phyloP scores from a whole-genome alignment of 2,329 filamentous ascomycete genomes.

The Aphanoascus verrucosus region DNA sequence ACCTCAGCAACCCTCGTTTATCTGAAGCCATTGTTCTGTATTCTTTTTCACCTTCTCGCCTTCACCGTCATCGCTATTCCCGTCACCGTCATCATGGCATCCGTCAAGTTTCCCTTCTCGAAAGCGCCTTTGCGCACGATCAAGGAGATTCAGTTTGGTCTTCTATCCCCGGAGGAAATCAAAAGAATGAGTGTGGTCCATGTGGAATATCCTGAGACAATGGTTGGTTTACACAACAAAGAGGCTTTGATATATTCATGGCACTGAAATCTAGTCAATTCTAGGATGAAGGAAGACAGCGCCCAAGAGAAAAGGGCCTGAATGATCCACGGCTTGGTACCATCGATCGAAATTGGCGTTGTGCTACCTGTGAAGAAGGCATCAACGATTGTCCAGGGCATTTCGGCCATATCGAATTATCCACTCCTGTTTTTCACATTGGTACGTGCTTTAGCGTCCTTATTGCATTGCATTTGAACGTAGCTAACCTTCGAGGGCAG shows the following conservation, averaged over 20 bases:
- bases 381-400: conserved; percentile 96
- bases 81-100: conserved; percentile 60
- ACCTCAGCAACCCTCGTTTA: background rate
- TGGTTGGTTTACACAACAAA: conserved; percentile 44
- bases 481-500: conserved; percentile 35
- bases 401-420: conserved; percentile 97
- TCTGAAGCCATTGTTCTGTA: background rate
- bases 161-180: conserved; percentile 96
- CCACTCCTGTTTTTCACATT: conserved; percentile 87
- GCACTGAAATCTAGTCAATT: conserved; percentile 18
- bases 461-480: background rate
- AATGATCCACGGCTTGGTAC: conserved; percentile 95
- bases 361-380: conserved; percentile 89
- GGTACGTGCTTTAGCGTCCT: conserved; percentile 37
- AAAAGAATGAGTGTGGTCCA: conserved; percentile 97
- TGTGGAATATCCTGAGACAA: conserved; percentile 96
- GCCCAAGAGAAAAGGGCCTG: conserved; percentile 79
- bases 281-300: conserved; percentile 75
- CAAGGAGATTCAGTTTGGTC: conserved; percentile 97
- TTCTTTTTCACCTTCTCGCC: conserved; percentile 7
- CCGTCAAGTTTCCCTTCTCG: conserved; percentile 80
- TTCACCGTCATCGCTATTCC: conserved; percentile 19
- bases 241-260: background rate
- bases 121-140: conserved; percentile 94
- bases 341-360: conserved; percentile 90